Evolutionary conservation across 2,329 filamentous ascomycete genomes (phyloP).

Genomic region (Fusarium sp.): DNA sequence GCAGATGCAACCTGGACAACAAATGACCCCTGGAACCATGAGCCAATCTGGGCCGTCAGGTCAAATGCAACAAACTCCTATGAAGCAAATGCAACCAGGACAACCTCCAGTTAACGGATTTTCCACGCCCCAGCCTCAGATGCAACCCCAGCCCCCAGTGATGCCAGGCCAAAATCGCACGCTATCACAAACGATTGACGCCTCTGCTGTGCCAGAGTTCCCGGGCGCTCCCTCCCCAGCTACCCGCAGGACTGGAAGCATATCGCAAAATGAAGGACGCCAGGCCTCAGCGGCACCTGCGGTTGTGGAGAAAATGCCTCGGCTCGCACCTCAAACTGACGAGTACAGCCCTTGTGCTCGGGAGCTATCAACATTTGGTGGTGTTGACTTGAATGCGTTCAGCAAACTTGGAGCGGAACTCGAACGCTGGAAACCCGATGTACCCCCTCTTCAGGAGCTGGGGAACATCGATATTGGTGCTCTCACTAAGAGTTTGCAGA

Average conservation of each 20-base stretch:
- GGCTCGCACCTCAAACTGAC: conserved; percentile 57
- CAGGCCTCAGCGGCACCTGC: conserved; percentile 34
- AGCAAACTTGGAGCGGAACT: conserved; percentile 73
- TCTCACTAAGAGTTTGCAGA: conserved; percentile 88
- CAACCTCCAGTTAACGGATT: conserved; percentile 51
- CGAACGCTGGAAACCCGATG: conserved; percentile 73
- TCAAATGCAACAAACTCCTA: conserved; percentile 49
- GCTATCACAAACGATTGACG: conserved; percentile 62
- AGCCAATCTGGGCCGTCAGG: conserved; percentile 45
- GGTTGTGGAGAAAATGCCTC: conserved; percentile 47
- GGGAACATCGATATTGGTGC: conserved; percentile 91
- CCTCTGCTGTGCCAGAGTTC: conserved; percentile 50
- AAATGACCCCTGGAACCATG: conserved; percentile 49
- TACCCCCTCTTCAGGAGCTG: conserved; percentile 79
- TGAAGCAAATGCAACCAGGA: conserved; percentile 55
- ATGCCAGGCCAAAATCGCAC: conserved; percentile 56
- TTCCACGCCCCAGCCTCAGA: conserved; percentile 46
- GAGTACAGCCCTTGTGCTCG: conserved; percentile 66
- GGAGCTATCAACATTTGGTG: conserved; percentile 71
- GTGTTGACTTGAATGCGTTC: conserved; percentile 74
- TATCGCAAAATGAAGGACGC: conserved; percentile 50
- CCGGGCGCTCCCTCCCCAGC: conserved; percentile 56
- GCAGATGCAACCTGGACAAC: conserved; percentile 49
- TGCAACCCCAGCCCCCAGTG: conserved; percentile 32
- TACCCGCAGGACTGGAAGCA: conserved; percentile 52